A percentile compares a stretch with the other conserved stretches of the same genome.
Evolutionary conservation across 371 early-diverging fungal genomes (phyloP).

Genomic region (Nosema muscidifuracis): DNA sequence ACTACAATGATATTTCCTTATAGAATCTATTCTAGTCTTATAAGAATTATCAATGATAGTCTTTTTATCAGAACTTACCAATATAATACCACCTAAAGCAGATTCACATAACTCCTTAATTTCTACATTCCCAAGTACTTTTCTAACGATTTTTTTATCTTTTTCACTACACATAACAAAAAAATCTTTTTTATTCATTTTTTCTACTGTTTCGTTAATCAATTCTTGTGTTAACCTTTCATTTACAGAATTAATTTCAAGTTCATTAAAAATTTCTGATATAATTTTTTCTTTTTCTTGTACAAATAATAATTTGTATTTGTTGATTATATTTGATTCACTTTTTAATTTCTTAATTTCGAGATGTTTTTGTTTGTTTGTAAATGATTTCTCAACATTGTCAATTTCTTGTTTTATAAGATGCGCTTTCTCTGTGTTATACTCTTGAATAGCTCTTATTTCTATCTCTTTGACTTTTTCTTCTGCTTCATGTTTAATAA

Average conservation of each 20-base stretch:
- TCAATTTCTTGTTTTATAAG: constrained; percentile 34
- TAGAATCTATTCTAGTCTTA: constrained; percentile 42
- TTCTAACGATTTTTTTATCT: constrained; percentile 22
- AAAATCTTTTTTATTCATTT: constrained; percentile 34
- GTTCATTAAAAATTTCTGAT: constrained; percentile 29
- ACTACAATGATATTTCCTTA: background rate
- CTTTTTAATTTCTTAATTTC: constrained; percentile 41
- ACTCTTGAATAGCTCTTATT: constrained; percentile 59
- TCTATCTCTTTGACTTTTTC: constrained; percentile 60
- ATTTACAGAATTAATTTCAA: constrained; percentile 4
- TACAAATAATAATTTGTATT: constrained; percentile 34
- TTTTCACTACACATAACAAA: constrained; percentile 18
- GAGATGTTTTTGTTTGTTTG: constrained; percentile 45
- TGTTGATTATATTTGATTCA: constrained; percentile 46
- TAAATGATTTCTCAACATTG: constrained; percentile 35
- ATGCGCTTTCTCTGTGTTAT: constrained; percentile 54
- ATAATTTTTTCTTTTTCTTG: constrained; percentile 48
- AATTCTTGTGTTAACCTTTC: constrained; percentile 20
- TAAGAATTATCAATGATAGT: constrained; percentile 58
- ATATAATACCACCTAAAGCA: constrained; percentile 57
- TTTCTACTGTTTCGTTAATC: constrained; percentile 34
- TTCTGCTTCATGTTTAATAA: constrained; percentile 61
- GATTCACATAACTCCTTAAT: constrained; percentile 29
- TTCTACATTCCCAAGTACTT: constrained; percentile 12
- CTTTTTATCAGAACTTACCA: constrained; percentile 46